phyloP scores from a whole-genome alignment of 768 basidiomycete species.

The Tricholoma saponaceum region DNA sequence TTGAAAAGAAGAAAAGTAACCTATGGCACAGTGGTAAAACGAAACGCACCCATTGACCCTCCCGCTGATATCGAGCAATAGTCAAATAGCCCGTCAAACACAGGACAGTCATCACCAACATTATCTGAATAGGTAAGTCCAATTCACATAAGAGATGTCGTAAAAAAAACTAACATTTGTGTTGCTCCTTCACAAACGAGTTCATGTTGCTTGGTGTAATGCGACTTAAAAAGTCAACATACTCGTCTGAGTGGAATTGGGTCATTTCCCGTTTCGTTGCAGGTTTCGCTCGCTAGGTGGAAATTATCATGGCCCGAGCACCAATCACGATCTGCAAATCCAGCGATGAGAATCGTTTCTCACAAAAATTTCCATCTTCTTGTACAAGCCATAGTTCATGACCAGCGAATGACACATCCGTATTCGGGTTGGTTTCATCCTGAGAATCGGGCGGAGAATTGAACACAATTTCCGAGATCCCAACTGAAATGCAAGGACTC shows the following conservation, averaged over 20 bases:
- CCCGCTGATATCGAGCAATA: conserved; percentile 99
- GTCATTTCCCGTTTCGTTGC: conserved; percentile 99
- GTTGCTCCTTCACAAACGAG: conserved; percentile 88
- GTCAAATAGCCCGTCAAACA: conserved; percentile 97
- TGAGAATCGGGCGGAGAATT: conserved; percentile 25
- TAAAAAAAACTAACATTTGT: conserved; percentile 71
- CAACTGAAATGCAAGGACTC: conserved; percentile 21
- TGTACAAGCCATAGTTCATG: conserved; percentile 99
- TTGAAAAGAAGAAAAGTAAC: conserved; percentile 3
- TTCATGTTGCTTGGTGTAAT: conserved; percentile 97
- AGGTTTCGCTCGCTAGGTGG: conserved; percentile 87
- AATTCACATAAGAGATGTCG: background rate
- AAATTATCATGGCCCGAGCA: background rate
- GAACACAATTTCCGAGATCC: conserved; percentile 8
- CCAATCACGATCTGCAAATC: background rate
- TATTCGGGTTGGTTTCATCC: conserved; percentile 97
- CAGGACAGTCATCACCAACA: conserved; percentile 97
- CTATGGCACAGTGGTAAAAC: background rate
- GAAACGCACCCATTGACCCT: conserved; percentile 88
- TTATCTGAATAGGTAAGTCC: conserved; percentile 56
- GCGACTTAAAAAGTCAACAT: conserved; percentile 92
- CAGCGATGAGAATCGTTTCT: conserved; percentile 30
- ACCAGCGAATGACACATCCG: conserved; percentile 99
- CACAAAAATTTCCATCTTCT: conserved; percentile 99
- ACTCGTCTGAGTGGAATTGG: conserved; percentile 98